Evolutionary conservation across 345 rosid species (phyloP).

Genomic region (Eucalyptus marginata): DNA sequence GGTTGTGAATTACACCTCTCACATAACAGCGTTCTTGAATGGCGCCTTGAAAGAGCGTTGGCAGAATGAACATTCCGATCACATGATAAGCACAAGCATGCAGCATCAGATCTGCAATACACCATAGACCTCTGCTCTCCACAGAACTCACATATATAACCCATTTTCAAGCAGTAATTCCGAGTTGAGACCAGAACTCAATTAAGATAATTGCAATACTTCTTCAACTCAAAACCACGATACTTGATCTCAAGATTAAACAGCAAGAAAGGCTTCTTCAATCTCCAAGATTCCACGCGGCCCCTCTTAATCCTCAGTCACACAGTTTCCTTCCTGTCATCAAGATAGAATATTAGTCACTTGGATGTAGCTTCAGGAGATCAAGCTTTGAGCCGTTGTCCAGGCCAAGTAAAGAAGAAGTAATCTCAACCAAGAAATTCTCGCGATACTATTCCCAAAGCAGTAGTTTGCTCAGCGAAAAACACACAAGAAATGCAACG

Average conservation of each 20-base stretch:
- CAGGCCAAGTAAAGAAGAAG: background rate
- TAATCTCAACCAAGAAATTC: background rate
- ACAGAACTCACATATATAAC: conserved; percentile 91
- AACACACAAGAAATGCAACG: background rate
- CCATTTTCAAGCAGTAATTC: conserved; percentile 30
- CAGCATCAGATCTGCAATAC: conserved; percentile 92
- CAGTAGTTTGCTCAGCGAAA: background rate
- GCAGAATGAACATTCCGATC: conserved; percentile 93
- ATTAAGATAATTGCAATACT: background rate
- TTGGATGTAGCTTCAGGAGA: background rate
- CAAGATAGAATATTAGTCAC: background rate
- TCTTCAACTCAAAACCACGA: background rate
- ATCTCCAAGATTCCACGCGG: background rate
- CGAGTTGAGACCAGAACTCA: background rate
- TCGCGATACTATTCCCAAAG: background rate
- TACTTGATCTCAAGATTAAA: background rate
- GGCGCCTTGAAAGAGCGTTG: conserved; percentile 84
- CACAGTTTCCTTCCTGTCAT: background rate
- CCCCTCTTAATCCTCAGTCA: background rate
- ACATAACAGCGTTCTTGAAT: conserved; percentile 76
- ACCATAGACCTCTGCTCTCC: conserved; percentile 86
- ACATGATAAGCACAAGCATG: conserved; percentile 89
- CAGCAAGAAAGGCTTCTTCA: background rate
- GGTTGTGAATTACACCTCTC: conserved; percentile 90
- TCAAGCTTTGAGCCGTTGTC: background rate